Conservation (phyloP, 2,329 filamentous ascomycete genomes). For the Hypoxylon sp. region DNA sequence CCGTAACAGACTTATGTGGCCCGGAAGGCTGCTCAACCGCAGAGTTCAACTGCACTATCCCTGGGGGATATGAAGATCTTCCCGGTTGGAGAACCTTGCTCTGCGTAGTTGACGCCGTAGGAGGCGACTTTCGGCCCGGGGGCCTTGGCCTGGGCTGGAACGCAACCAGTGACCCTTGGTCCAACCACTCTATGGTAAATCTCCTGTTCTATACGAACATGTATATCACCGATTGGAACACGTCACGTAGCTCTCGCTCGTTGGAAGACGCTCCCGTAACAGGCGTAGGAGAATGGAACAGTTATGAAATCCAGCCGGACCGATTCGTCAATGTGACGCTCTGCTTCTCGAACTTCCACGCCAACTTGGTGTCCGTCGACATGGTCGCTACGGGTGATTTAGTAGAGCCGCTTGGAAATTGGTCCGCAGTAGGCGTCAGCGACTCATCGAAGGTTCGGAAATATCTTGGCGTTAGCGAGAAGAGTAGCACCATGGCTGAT, state of each 20-base stretch:
- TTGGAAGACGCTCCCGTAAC: not conserved
- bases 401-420: conserved; percentile 23
- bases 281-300: conserved; percentile 31
- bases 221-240: conserved; percentile 7
- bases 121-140: not conserved
- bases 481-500: not conserved
- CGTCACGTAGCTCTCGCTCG: not conserved
- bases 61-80: not conserved
- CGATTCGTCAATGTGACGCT: conserved; percentile 30
- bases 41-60: not conserved
- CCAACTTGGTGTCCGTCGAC: conserved; percentile 19
- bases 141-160: not conserved
- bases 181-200: not conserved
- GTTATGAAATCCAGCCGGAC: conserved; percentile 11
- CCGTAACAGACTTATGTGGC: not conserved
- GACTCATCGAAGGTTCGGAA: not conserved
- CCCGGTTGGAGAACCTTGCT: not conserved
- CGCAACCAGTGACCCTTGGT: not conserved
- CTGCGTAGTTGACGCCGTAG: not conserved
- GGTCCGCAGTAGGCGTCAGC: not conserved
- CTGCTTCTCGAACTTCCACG: conserved; percentile 29
- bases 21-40: not conserved
- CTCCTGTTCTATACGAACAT: conserved; percentile 22
- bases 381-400: conserved; percentile 16
- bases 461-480: conserved; percentile 5